phyloP scores from a whole-genome alignment of 805 yeast genomes.

The Saccharomycodes ludwigii region DNA sequence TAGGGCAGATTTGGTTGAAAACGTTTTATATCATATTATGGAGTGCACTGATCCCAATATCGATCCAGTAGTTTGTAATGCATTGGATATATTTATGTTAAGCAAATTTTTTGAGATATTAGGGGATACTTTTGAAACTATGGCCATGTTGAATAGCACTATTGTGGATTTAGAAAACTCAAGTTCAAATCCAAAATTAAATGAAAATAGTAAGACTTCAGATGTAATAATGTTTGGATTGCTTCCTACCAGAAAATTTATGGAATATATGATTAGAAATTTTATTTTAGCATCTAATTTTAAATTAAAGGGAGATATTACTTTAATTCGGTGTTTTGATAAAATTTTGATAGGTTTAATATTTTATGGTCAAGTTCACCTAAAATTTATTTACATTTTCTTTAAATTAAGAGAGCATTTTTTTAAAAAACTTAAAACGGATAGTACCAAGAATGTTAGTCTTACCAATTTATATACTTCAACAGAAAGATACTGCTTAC shows the following conservation, averaged over 20 bases:
- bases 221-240: constrained; percentile 7
- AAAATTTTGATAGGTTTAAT: constrained; percentile 31
- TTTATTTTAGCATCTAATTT: constrained; percentile 25
- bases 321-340: constrained; percentile 22
- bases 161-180: constrained; percentile 10
- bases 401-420: constrained; percentile 24
- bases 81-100: constrained; percentile 7
- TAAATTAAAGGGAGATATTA: constrained; percentile 28
- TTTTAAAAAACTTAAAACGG: constrained; percentile 7
- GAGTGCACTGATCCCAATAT: no score
- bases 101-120: constrained; percentile 10
- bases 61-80: constrained; percentile 6
- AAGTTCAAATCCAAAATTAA: no score
- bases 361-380: constrained; percentile 32
- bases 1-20: no score
- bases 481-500: no score
- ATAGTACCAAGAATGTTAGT: neutral
- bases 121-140: constrained; percentile 11
- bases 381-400: constrained; percentile 32
- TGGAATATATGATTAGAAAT: constrained; percentile 28
- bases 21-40: no score
- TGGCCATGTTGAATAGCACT: constrained; percentile 11
- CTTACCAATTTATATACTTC: no score
- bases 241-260: constrained; percentile 7
- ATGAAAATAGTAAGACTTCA: no score